Evolutionary conservation across 108 stramenopile species (phyloP).

Genomic region (Conticribra weissflogii): DNA sequence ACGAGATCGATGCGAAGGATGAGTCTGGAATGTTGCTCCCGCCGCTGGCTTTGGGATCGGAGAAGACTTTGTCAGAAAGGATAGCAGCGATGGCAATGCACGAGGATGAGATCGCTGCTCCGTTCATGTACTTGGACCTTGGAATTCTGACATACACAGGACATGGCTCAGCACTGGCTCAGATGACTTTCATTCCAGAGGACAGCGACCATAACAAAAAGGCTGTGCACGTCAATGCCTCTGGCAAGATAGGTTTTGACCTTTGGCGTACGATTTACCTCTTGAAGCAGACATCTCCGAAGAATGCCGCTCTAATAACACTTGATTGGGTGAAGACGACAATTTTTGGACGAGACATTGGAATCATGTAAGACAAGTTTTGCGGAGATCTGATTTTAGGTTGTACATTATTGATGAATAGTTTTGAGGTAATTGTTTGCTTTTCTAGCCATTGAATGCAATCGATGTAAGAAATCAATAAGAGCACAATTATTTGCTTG

Average conservation of each 20-base stretch:
- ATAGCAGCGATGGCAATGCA: slow-evolving; percentile 65
- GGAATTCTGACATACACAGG: slow-evolving; percentile 96
- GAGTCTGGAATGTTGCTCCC: slow-evolving; percentile 56
- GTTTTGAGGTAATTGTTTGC: no score
- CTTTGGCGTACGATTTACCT: slow-evolving; percentile 89
- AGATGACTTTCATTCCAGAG: slow-evolving; percentile 70
- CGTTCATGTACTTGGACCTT: slow-evolving; percentile 94
- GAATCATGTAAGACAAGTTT: no score
- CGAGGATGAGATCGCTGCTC: slow-evolving; percentile 71
- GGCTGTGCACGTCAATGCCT: slow-evolving; percentile 61
- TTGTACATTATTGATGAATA: no score
- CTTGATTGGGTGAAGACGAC: slow-evolving; percentile 90
- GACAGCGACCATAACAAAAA: slow-evolving; percentile 35
- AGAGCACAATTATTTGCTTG: no score
- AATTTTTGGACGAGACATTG: slow-evolving; percentile 87
- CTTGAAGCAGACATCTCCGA: slow-evolving; percentile 88
- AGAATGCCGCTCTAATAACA: slow-evolving; percentile 85
- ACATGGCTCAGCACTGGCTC: slow-evolving; percentile 80
- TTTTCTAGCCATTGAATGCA: no score
- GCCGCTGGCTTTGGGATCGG: slow-evolving; percentile 42
- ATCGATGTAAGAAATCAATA: no score
- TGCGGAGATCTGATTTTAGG: no score
- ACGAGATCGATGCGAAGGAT: slow-evolving; percentile 48
- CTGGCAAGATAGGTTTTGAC: slow-evolving; percentile 75
- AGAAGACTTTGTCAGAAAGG: slow-evolving; percentile 56